Conservation (phyloP, 306 rosid genomes). For the Sophora flavescens region DNA sequence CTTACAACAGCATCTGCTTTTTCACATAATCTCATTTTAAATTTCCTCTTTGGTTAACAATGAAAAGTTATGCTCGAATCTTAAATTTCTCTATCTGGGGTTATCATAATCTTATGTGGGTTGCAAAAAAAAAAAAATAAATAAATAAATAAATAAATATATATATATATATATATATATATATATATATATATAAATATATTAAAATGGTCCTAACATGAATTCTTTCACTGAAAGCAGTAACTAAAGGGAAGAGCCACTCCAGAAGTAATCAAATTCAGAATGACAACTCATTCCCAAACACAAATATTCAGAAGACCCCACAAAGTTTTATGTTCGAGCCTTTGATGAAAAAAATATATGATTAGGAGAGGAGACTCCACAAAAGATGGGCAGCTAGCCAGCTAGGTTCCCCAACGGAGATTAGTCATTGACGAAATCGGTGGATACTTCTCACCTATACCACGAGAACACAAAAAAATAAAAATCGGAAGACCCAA, state of each 20-base stretch:
- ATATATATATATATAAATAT: too few relatives aligned
- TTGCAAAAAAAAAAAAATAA: not conserved
- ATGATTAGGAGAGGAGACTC: too few relatives aligned
- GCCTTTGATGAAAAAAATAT: too few relatives aligned
- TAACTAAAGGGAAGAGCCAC: not conserved
- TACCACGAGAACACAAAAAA: too few relatives aligned
- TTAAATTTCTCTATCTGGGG: not conserved
- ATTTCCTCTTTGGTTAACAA: not conserved
- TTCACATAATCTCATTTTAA: not conserved
- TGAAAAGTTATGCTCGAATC: not conserved
- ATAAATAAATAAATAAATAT: too few relatives aligned
- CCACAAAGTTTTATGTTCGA: too few relatives aligned
- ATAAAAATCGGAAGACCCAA: too few relatives aligned
- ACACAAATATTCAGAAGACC: not conserved
- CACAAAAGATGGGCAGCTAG: too few relatives aligned
- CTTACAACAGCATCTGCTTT: not conserved
- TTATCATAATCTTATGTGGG: not conserved
- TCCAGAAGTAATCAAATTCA: constrained; percentile 14
- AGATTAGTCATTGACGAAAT: too few relatives aligned
- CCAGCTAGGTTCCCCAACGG: too few relatives aligned
- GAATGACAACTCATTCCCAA: not conserved
- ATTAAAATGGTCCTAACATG: not conserved
- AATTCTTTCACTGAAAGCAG: not conserved
- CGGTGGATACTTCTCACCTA: too few relatives aligned
- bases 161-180: too few relatives aligned